Base-by-base conservation (phyloP, 1,139 yeast species). In the Groenewaldozyma auringiensis region DNA sequence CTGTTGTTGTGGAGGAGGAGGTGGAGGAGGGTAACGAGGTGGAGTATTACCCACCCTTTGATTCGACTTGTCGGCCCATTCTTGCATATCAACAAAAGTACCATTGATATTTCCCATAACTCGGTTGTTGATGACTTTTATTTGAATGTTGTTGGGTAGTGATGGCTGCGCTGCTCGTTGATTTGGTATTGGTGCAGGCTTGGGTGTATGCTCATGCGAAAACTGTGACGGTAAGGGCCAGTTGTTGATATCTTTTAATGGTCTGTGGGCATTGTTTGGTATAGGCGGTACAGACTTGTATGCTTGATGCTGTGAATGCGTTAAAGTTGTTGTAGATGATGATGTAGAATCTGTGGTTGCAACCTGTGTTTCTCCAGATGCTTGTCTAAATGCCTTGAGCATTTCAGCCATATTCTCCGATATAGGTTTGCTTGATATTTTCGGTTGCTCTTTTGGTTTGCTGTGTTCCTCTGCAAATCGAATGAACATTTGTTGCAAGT, bases 401-500 rank as follows among this genome's bases (percentile, higher is more conserved):
- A 61, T 47, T 13, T 50, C 45, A 6, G 63, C 62, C 21, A 60
- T 44, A 31, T 59, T 65, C 9, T 60, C 64, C 1, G 60, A 48
- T 8, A 60, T 51, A 11, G 60, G 50, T 2, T 17, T 21, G 11
- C 20, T 16, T 17, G 18, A 27, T 27, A 25, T 25, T 14, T 9
- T 11, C 3, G 41, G 31, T 18, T 27, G 34, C 32, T 20, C 27
- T 39, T 36, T 36, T 3, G 41, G 32, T 31, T 43, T 17, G 29
- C 32, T 16, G 18, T 18, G 31, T 8, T 29, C 34, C 9, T 41
- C 40, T 2, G 41, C 33, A 47, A 56, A 63, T 45, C 56, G 57
- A 33, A 50, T 41, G 50, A 63, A 64, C 68, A 64, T 64, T 17
- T 56, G 53, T 43, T 60, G 59, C 33, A 64, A 52, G 42, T 64